Evolutionary conservation across 805 yeast genomes (phyloP).

Genomic region (Wickerhamomyces rabaulensis): DNA sequence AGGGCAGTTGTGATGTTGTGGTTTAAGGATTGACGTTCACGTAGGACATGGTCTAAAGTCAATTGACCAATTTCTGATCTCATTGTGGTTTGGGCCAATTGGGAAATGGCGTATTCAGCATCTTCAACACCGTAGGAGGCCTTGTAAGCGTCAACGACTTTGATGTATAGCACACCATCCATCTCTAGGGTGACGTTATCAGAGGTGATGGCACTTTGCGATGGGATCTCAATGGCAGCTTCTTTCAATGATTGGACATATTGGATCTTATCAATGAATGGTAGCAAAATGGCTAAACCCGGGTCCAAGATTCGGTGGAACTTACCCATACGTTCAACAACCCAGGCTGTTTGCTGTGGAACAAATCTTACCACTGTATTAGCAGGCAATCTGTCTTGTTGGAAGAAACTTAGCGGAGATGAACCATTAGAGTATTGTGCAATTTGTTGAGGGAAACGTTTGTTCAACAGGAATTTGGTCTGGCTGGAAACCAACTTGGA

Average conservation of each 20-base stretch:
- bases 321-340: slow-evolving; percentile 88
- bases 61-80: slow-evolving; percentile 83
- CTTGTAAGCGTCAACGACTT: slow-evolving; percentile 75
- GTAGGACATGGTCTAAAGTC: slow-evolving; percentile 70
- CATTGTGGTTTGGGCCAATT: slow-evolving; percentile 89
- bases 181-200: slow-evolving; percentile 81
- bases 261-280: slow-evolving; percentile 68
- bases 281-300: slow-evolving; percentile 69
- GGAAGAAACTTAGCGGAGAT: slow-evolving; percentile 48
- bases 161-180: slow-evolving; percentile 78
- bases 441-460: neutral
- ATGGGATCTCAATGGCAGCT: slow-evolving; percentile 78
- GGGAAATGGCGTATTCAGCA: slow-evolving; percentile 78
- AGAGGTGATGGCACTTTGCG: slow-evolving; percentile 79
- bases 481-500: neutral
- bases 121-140: slow-evolving; percentile 88
- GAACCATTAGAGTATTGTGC: neutral
- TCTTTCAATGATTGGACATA: slow-evolving; percentile 83
- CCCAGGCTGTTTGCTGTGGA: slow-evolving; percentile 89
- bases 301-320: slow-evolving; percentile 66
- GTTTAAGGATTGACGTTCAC: slow-evolving; percentile 71
- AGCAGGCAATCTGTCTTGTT: slow-evolving; percentile 60
- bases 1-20: slow-evolving; percentile 69
- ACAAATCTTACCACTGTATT: slow-evolving; percentile 74
- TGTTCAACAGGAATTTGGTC: neutral